Base-by-base conservation (phyloP, 148 eudicot genomes). In the Rhododendron kiyosumense region DNA sequence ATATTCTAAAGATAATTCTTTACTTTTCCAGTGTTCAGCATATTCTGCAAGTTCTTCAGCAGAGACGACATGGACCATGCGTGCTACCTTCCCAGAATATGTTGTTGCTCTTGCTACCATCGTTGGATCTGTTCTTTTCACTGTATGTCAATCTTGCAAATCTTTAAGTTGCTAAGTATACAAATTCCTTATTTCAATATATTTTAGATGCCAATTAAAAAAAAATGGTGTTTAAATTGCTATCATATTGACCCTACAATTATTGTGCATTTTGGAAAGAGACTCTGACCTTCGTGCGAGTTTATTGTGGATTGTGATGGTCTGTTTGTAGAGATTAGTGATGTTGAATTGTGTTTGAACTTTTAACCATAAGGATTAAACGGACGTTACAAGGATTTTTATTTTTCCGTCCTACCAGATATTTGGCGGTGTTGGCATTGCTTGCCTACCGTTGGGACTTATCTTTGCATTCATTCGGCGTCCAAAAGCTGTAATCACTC, bases 391-490 rank as follows among this genome's bases (percentile, higher is more conserved):
- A 63, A 34, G 46, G 69, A 9, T 81, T 57, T 32, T 32, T 71
- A 71, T 79, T 30, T 84, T 41, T 41, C 75, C 87, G 45, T 83
- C 69, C 80, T 73, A 34, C 54, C 89, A 97, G 99, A 93, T 97
- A 85, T 95, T 97, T 92, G 99, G 98, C 32, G 99, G 99, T 81
- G 98, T 95, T 85, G 99, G 98, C 84, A 97, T 97, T 89, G 98
- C 98, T 82, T 94, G 98, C 89, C 94, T 97, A 75, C 99, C 99
- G 41, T 79, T 97, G 89, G 93, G 99, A 78, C 98, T 97, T 87
- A 92, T 97, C 86, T 94, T 93, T 91, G 90, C 99, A 41, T 97
- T 97, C 92, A 85, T 97, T 52, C 92, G 96, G 86, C 98, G 98
- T 78, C 99, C 98, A 76, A 97, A 94, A 91, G 98, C 99, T 88